Evolutionary conservation across 768 basidiomycete genomes (phyloP).

Genomic region (Psilocybe sp.): DNA sequence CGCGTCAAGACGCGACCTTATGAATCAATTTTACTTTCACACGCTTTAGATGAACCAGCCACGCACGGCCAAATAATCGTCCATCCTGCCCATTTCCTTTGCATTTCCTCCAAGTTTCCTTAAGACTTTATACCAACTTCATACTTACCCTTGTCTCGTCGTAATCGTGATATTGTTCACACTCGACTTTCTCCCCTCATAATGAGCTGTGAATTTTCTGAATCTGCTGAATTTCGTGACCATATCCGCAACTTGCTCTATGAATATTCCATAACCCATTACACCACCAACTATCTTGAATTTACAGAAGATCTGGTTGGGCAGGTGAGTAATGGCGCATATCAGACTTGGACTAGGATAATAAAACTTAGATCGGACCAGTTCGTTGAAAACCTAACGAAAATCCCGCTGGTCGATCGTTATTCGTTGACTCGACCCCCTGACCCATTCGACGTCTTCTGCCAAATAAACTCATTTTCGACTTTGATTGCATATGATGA

Average conservation of each 20-base stretch:
- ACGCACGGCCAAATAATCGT: too few relatives aligned
- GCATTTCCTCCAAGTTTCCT: too few relatives aligned
- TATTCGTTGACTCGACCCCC: slow-evolving; percentile 48
- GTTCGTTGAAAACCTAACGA: slow-evolving; percentile 42
- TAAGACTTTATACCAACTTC: too few relatives aligned
- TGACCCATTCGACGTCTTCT: slow-evolving; percentile 52
- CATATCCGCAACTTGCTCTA: slow-evolving; percentile 57
- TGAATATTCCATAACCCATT: slow-evolving; percentile 49
- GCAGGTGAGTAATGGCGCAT: slow-evolving; percentile 31
- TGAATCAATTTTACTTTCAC: background rate
- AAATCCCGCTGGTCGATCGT: slow-evolving; percentile 47
- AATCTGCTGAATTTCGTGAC: slow-evolving; percentile 24
- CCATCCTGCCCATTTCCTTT: too few relatives aligned
- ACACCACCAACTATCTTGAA: slow-evolving; percentile 52
- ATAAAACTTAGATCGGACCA: slow-evolving; percentile 1
- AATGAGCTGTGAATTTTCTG: slow-evolving; percentile 8
- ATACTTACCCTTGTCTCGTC: background rate
- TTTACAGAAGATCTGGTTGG: slow-evolving; percentile 49
- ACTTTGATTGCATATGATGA: slow-evolving; percentile 43
- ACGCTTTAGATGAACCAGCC: too few relatives aligned
- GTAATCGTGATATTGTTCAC: background rate
- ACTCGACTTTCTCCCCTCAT: background rate
- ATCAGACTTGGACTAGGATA: background rate
- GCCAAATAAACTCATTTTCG: slow-evolving; percentile 28
- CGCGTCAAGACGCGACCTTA: background rate